These are phyloP conservation scores for Alternaria sp. DNA, from an alignment of 2,329 filamentous ascomycete species.

Conservation along the genomic window DNA sequence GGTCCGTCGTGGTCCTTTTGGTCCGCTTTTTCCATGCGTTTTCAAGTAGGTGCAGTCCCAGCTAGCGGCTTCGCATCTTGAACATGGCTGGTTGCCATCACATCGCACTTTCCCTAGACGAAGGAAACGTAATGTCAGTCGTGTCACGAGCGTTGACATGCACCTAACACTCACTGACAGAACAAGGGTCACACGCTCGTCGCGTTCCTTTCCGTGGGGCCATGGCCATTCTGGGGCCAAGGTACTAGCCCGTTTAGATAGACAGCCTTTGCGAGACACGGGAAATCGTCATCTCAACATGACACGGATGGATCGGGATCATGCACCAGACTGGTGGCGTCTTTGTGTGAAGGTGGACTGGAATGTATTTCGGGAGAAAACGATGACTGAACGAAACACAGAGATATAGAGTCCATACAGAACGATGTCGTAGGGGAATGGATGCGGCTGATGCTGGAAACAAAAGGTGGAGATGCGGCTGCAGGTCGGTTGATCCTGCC, in stretches of 20 bases:
- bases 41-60: conserved; percentile 48
- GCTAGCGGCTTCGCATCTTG: conserved; percentile 41
- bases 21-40: conserved; percentile 45
- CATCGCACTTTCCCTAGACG: conserved; percentile 37
- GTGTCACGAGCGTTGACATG: neutral
- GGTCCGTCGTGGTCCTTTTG: conserved; percentile 44
- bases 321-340: conserved; percentile 3
- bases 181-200: conserved; percentile 46
- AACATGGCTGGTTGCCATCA: conserved; percentile 44
- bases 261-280: conserved; percentile 24
- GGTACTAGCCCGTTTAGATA: conserved; percentile 20
- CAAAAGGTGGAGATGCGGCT: conserved; percentile 39
- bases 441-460: conserved; percentile 35
- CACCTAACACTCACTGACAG: conserved; percentile 26
- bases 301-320: conserved; percentile 15
- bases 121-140: neutral
- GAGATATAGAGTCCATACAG: conserved; percentile 9
- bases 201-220: conserved; percentile 45
- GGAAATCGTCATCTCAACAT: conserved; percentile 30
- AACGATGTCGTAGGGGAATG: conserved; percentile 22
- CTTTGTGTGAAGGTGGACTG: conserved; percentile 13
- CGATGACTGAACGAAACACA: conserved; percentile 6
- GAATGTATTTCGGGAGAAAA: conserved; percentile 16
- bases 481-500: conserved; percentile 31
- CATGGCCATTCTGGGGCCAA: conserved; percentile 32